These are phyloP conservation scores for Malassezia globosa DNA, from an alignment of 1,284 basidiomycete species.

Conservation along the genomic window DNA sequence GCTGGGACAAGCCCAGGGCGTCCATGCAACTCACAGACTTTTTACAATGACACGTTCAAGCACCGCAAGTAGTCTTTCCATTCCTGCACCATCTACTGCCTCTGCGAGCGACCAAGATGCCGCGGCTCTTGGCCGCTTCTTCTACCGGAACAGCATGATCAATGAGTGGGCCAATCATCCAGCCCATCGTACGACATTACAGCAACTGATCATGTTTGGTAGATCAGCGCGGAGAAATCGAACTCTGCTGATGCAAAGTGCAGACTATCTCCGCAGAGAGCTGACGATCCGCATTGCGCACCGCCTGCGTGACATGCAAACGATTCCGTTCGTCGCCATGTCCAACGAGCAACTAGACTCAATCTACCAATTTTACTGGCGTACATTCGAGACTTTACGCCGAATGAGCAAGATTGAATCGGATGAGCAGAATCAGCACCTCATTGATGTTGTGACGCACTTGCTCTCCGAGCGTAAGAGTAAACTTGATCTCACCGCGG, in stretches of 20 bases:
- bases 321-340: constrained; percentile 74
- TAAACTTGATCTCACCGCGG: constrained; percentile 32
- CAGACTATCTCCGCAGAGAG: constrained; percentile 71
- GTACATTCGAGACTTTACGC: constrained; percentile 54
- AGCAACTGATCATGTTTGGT: constrained; percentile 60
- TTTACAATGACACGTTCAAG: too few species aligned
- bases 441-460: constrained; percentile 60
- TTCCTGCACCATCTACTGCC: constrained; percentile 15
- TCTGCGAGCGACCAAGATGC: constrained; percentile 11
- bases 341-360: constrained; percentile 70
- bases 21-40: too few species aligned
- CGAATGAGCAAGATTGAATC: constrained; percentile 63
- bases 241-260: constrained; percentile 29
- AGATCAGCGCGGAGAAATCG: constrained; percentile 28
- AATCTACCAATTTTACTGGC: constrained; percentile 60
- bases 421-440: constrained; percentile 64
- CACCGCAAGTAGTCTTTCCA: background rate
- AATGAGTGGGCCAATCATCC: constrained; percentile 68
- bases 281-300: constrained; percentile 77
- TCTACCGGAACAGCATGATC: constrained; percentile 73
- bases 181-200: constrained; percentile 62
- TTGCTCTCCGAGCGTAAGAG: constrained; percentile 60
- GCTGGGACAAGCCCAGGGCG: too few species aligned
- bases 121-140: constrained; percentile 51
- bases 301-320: constrained; percentile 71